phyloP scores from a whole-genome alignment of 75 land plant species.

The Selaginella moellendorffii region DNA sequence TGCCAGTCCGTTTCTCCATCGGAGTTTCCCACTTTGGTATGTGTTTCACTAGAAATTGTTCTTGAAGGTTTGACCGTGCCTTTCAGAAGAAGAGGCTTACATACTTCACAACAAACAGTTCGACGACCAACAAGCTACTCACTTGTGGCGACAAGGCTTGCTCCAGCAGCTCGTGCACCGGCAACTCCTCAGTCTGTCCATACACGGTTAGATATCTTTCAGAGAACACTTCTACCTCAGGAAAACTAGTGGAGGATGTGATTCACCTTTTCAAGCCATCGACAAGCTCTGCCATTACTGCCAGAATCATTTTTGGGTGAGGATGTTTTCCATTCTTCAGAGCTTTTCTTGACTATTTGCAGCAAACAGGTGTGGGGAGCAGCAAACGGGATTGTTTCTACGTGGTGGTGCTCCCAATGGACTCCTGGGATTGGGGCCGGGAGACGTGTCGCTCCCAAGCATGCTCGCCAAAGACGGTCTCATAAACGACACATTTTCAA shows the following conservation, averaged over 20 bases:
- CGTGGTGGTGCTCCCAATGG: background rate
- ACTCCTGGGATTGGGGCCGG: constrained; percentile 4
- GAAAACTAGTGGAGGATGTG: constrained; percentile 3
- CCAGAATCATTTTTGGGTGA: constrained; percentile 1
- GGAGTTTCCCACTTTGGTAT: background rate
- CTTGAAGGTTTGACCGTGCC: too few relatives aligned
- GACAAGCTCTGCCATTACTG: background rate
- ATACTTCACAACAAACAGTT: background rate
- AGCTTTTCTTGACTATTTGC: constrained; percentile 7
- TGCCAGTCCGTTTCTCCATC: constrained; percentile 24
- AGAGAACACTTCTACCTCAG: background rate
- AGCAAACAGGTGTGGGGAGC: background rate
- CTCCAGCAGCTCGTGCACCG: background rate
- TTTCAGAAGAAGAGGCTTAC: background rate
- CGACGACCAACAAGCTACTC: background rate
- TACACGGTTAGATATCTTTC: constrained; percentile 3
- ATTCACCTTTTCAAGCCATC: background rate
- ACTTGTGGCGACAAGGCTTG: background rate
- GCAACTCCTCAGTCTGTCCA: background rate
- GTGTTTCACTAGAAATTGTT: too few relatives aligned
- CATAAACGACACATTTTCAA: background rate
- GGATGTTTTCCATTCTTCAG: too few relatives aligned
- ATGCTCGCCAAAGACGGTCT: background rate
- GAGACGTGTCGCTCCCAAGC: constrained; percentile 3
- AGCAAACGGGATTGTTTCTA: background rate